phyloP scores from a whole-genome alignment of 2,329 filamentous ascomycete genomes.

The Fusarium sp. region DNA sequence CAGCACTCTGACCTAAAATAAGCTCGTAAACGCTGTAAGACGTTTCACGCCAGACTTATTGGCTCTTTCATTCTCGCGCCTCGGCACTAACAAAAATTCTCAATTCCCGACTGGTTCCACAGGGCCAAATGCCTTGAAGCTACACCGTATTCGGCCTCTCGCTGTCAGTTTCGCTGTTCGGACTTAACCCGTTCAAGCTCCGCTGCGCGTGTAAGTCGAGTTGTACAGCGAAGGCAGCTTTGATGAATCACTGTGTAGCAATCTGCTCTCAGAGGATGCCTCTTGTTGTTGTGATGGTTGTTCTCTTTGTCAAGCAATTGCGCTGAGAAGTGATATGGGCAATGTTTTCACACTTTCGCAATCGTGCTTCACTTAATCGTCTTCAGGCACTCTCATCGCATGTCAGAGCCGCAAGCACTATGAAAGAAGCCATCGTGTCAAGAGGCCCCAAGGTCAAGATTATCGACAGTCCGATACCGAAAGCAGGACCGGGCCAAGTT shows the following conservation, averaged over 20 bases:
- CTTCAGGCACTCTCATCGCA: slow-evolving; percentile 13
- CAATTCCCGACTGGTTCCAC: not conserved
- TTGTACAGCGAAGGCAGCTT: not conserved
- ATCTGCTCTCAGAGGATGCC: not conserved
- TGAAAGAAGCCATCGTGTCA: slow-evolving; percentile 35
- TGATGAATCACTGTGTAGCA: not conserved
- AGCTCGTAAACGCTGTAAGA: slow-evolving; percentile 21
- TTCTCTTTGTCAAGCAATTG: not conserved
- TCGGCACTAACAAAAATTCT: slow-evolving; percentile 13
- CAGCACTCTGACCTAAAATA: not conserved
- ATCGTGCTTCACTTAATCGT: not conserved
- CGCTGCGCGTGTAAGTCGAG: not conserved
- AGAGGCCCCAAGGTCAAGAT: slow-evolving; percentile 22
- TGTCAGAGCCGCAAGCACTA: slow-evolving; percentile 6
- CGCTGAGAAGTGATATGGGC: rapidly evolving
- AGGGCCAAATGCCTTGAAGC: not conserved
- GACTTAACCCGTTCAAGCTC: slow-evolving; percentile 12
- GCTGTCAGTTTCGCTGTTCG: slow-evolving; percentile 29
- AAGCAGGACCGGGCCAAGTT: slow-evolving; percentile 17
- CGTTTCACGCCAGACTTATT: not conserved
- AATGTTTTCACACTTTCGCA: slow-evolving; percentile 15
- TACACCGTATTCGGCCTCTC: slow-evolving; percentile 24
- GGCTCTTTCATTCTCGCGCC: slow-evolving; percentile 5
- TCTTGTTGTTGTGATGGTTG: too few species aligned
- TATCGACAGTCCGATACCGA: slow-evolving; percentile 14